Base-by-base conservation (phyloP, 495 filamentous ascomycete species). In the Hypoxylon intermedium region DNA sequence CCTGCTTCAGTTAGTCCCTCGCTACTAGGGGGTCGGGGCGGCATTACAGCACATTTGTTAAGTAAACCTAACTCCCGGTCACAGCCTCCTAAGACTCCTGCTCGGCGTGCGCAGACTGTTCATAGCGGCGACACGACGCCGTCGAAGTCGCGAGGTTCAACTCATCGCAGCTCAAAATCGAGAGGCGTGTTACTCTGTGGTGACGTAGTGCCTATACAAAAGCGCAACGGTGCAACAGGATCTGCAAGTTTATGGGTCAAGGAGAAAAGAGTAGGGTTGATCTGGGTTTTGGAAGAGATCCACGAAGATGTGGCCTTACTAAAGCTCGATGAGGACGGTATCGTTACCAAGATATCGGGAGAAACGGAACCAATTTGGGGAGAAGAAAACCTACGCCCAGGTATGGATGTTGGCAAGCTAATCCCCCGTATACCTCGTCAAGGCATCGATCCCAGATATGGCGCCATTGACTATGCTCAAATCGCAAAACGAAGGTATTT, bases 251-350 rank as follows among this genome's bases (percentile, higher is more conserved):
- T 98, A 24, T 98, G 94, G 94, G 94, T 98, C 0, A 98, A 97
- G 77, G 94, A 98, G 73, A 98, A 98, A 71, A 83, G 85, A 37
- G 90, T 92, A 40, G 92, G 93, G 5, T 72, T 98, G 43, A 97
- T 98, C 48, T 98, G 94, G 94, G 94, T 98, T 12, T 70, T 98
- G 3, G 94, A 98, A 74, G 94, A 98, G 73, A 97, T 98, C 48
- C 91, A 91, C 49, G 94, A 98, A 77, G 92, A 98, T 69, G 86
- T 93, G 30, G 92, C 89, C 21, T 80, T 81, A 51, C 64, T 98
- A 7, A 81, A 71, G 20, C 80, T 92, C 19, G 91, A 93, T 65
- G 82, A 88, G 34, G 84, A 88, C 21, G 92, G 91, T 45, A 80
- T 82, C 30, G 80, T 97, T 12, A 77, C 82, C 12, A 83, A 81